A percentile compares a stretch with the other conserved stretches of the same genome.
These are phyloP conservation scores for Terfezia claveryi DNA, from an alignment of 495 filamentous ascomycete species.

Conservation along the genomic window DNA sequence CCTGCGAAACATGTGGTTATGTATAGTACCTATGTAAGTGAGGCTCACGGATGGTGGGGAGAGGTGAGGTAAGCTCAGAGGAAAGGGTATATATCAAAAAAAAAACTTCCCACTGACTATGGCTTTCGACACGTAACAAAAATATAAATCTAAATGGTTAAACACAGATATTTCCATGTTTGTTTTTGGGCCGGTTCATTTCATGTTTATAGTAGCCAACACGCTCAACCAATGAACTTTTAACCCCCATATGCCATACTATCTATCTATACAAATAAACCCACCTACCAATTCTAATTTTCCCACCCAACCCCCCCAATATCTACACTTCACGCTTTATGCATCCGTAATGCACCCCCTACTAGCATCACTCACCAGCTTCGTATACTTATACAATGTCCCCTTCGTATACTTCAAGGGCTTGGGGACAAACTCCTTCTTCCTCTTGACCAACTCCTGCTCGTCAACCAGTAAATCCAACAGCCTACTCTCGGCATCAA, in stretches of 20 bases:
- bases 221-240: too few relatives aligned
- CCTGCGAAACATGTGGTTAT: too few relatives aligned
- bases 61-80: too few relatives aligned
- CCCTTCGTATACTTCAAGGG: slow-evolving; percentile 45
- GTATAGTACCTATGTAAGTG: too few relatives aligned
- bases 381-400: slow-evolving; percentile 56
- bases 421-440: slow-evolving; percentile 43
- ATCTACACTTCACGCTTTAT: slow-evolving; percentile 4
- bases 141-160: too few relatives aligned
- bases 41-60: too few relatives aligned
- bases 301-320: background rate
- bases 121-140: too few relatives aligned
- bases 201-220: too few relatives aligned
- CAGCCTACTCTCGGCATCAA: slow-evolving; percentile 44
- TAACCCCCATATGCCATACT: background rate
- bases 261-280: background rate
- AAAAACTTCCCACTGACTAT: too few relatives aligned
- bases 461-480: slow-evolving; percentile 38
- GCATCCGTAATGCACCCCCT: slow-evolving; percentile 62
- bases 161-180: too few relatives aligned
- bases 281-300: background rate
- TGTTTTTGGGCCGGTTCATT: too few relatives aligned
- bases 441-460: slow-evolving; percentile 41
- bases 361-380: slow-evolving; percentile 48
- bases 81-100: too few relatives aligned